Evolutionary conservation across 805 yeast species (phyloP).

Genomic region (Wickerhamomyces chambardii): DNA sequence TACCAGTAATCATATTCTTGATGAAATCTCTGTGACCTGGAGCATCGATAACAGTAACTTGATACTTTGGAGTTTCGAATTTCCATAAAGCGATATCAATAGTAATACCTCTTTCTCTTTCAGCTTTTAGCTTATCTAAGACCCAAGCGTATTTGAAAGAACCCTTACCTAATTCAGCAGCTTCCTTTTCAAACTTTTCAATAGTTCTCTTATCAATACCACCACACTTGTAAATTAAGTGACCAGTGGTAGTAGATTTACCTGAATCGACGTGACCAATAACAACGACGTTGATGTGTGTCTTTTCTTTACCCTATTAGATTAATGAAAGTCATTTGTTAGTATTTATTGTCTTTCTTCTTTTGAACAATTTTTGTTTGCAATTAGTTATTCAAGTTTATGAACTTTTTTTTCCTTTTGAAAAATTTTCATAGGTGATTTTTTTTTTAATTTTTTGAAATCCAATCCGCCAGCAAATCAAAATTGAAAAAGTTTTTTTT

Average conservation of each 20-base stretch:
- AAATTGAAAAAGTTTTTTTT: too few relatives aligned
- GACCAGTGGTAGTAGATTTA: slow-evolving; percentile 99
- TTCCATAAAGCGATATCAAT: slow-evolving; percentile 92
- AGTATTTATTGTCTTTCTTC: too few relatives aligned
- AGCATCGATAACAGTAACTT: slow-evolving; percentile 89
- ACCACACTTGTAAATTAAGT: slow-evolving; percentile 99
- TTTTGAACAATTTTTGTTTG: too few relatives aligned
- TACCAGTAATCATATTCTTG: slow-evolving; percentile 94
- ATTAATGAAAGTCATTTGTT: slow-evolving; percentile 4
- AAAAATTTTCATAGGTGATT: too few relatives aligned
- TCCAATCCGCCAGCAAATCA: too few relatives aligned
- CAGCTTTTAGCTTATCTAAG: slow-evolving; percentile 91
- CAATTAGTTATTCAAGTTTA: too few relatives aligned
- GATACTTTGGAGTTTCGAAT: slow-evolving; percentile 92
- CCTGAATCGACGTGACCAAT: slow-evolving; percentile 99
- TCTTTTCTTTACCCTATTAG: slow-evolving; percentile 82
- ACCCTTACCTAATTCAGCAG: slow-evolving; percentile 97
- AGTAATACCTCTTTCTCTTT: slow-evolving; percentile 97
- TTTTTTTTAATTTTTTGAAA: too few relatives aligned
- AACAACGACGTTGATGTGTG: slow-evolving; percentile 99
- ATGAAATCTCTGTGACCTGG: slow-evolving; percentile 97
- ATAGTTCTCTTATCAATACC: slow-evolving; percentile 98
- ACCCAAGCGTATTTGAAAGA: slow-evolving; percentile 99
- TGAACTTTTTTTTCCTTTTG: too few relatives aligned
- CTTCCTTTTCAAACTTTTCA: slow-evolving; percentile 97